These are phyloP conservation scores for Dactylellina parvicollis DNA, from an alignment of 2,329 filamentous ascomycete genomes.

Conservation along the genomic window DNA sequence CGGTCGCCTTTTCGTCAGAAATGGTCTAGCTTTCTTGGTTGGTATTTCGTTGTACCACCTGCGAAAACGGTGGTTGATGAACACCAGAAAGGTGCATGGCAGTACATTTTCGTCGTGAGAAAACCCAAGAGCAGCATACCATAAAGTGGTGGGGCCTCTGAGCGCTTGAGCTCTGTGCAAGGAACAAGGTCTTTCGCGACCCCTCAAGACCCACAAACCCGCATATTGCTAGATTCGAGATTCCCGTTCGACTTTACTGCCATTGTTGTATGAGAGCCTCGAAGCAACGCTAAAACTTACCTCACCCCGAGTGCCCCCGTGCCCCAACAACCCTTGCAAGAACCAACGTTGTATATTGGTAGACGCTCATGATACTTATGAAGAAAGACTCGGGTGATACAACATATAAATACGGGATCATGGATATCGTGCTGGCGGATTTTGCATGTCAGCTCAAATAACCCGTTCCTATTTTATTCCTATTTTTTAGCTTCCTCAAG, in stretches of 20 bases:
- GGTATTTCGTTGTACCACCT: too few species aligned
- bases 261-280: neutral
- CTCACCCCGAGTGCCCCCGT: neutral
- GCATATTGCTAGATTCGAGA: neutral
- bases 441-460: too few species aligned
- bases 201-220: neutral
- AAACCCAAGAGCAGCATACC: too few species aligned
- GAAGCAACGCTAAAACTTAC: neutral
- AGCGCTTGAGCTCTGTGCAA: neutral
- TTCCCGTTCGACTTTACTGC: conserved; percentile 6
- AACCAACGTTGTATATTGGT: neutral
- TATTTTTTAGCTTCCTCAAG: too few species aligned
- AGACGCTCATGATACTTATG: neutral
- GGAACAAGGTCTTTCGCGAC: neutral
- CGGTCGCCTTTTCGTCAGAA: too few species aligned
- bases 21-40: too few species aligned
- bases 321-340: neutral
- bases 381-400: neutral
- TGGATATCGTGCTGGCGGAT: neutral
- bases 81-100: too few species aligned
- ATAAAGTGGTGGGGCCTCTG: neutral
- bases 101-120: too few species aligned
- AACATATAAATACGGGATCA: conserved; percentile 7
- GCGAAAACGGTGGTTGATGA: too few species aligned
- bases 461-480: too few species aligned